Evolutionary conservation across 768 basidiomycete genomes (phyloP).

Genomic region (Astraeus odoratus): DNA sequence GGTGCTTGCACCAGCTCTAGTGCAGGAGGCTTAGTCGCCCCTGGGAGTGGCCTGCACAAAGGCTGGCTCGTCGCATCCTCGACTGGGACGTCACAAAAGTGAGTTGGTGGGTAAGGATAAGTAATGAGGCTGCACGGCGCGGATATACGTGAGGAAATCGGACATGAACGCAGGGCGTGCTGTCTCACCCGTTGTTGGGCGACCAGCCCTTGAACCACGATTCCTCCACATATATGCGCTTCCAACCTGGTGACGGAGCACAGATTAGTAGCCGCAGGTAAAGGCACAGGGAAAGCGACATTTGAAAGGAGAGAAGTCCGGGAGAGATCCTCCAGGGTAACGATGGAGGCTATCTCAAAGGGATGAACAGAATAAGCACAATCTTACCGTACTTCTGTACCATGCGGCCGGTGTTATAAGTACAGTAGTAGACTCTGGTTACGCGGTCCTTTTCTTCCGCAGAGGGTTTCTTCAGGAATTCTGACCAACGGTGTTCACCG

Average conservation of each 20-base stretch:
- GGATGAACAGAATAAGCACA: neutral
- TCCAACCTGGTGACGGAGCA: slow-evolving; percentile 33
- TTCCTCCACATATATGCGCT: slow-evolving; percentile 37
- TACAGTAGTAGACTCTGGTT: slow-evolving; percentile 36
- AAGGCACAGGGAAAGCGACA: neutral
- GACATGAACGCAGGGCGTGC: neutral
- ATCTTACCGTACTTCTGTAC: slow-evolving; percentile 41
- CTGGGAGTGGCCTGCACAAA: slow-evolving; percentile 40
- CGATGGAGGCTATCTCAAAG: too few species aligned
- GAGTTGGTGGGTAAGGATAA: slow-evolving; percentile 34
- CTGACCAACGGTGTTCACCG: slow-evolving; percentile 37
- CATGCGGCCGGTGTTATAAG: slow-evolving; percentile 28
- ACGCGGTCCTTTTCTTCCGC: slow-evolving; percentile 21
- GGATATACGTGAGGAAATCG: neutral
- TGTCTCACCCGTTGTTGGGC: slow-evolving; percentile 18
- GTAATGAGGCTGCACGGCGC: slow-evolving; percentile 20
- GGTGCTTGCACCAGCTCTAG: slow-evolving; percentile 18
- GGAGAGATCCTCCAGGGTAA: too few species aligned
- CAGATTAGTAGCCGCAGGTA: slow-evolving; percentile 1
- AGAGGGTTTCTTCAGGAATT: slow-evolving; percentile 29
- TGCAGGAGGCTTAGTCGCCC: slow-evolving; percentile 19
- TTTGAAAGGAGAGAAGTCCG: neutral
- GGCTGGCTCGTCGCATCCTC: slow-evolving; percentile 32
- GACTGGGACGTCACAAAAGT: slow-evolving; percentile 32
- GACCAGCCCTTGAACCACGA: slow-evolving; percentile 33